Base-by-base conservation (phyloP, 2,329 filamentous ascomycete genomes). In the Aspergillus candidus region DNA sequence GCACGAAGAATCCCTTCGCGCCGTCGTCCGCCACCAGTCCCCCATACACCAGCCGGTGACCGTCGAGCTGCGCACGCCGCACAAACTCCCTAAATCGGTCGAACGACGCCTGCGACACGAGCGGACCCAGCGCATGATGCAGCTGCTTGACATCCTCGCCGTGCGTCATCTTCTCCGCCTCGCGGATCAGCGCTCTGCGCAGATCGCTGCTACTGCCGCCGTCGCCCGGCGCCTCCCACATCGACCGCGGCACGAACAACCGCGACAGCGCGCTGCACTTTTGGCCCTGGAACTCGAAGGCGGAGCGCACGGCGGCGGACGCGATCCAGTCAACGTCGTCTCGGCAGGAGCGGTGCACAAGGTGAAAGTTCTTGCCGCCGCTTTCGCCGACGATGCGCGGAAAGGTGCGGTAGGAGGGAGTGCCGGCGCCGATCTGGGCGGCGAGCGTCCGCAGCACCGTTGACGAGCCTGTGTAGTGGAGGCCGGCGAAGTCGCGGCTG, bases 401-500 rank as follows among this genome's bases (percentile, higher is more conserved):
- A 70, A 94, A 95, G 50, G 84, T 81, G 47, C 75, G 74, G 70
- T 94, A 96, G 41, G 78, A 82, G 6, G 84, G 84, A 11, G 93
- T 82, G 35, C 84, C 86, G 48, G 78, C 73, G 11, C 87, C 87
- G 56, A 96, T 94, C 62, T 84, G 78, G 13, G 86, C 86, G 62
- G 90, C 94, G n/a, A 96, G 73, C 56, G 82, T 80, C 48, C 88
- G 83, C 80, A 96, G 95, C 29, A 96, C 86, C 38, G 82, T 82
- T 0, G 90, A 95, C 67, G 85, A 91, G 46, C 90, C 90, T 1
- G 88, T 95, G 73, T 88, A 96, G 73, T 95, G 88, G 31, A 96
- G 78, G 5, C 85, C 84, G 4, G 88, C 84, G 57, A 96, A 91
- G 51, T 94, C 76, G 52, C 74, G 80, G 73, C 93, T 88, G 32